Percentiles rank a stretch among this genome's conserved stretches.
These are phyloP conservation scores for Aspergillus phoenicis DNA, from an alignment of 2,329 filamentous ascomycete species.

Conservation along the genomic window DNA sequence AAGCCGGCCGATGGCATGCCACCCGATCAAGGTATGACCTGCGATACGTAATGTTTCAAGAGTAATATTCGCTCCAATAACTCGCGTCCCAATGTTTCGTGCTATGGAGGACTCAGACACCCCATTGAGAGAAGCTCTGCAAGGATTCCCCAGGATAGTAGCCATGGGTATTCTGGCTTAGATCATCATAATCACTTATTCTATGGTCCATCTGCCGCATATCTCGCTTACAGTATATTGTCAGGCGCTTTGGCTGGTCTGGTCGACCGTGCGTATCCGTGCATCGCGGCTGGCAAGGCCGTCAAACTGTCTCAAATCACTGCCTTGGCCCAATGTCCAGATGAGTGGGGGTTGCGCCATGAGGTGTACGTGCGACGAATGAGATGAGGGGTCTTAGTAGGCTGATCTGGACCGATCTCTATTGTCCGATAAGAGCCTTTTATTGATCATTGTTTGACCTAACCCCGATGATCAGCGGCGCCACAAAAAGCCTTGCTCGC, in stretches of 20 bases:
- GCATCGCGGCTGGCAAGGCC: conserved; percentile 6
- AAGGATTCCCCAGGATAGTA: not conserved
- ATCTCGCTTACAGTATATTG: conserved; percentile 5
- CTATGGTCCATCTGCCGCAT: conserved; percentile 2
- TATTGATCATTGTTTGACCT: conserved; percentile 6
- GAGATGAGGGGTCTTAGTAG: conserved; percentile 1
- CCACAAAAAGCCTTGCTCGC: conserved; percentile 7
- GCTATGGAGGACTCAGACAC: not conserved
- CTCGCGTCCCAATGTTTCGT: not conserved
- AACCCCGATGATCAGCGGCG: conserved; percentile 4
- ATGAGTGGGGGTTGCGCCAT: not conserved
- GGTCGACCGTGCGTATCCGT: conserved; percentile 3
- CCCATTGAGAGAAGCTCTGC: not conserved
- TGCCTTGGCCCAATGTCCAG: not conserved
- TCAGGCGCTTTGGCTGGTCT: not conserved
- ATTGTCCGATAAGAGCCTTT: not conserved
- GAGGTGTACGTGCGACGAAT: not conserved
- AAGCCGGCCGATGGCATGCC: not conserved
- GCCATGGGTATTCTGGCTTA: not conserved
- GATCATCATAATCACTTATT: not conserved
- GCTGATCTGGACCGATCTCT: conserved; percentile 8
- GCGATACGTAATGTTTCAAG: not conserved
- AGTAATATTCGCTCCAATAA: not conserved
- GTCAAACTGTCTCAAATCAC: conserved; percentile 2
- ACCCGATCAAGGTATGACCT: not conserved